These are phyloP conservation scores for slime mould (Dictyostelium discoideum) DNA, from an alignment of 78 protist species.

Conservation along the genomic window dicty_2.7 NC_007091.3:1480001-1480500, in stretches of 20 bases:
- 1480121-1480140: conserved; percentile 95
- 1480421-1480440: conserved; percentile 25
- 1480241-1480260: conserved; percentile 86
- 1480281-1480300: conserved; percentile 46
- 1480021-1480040: conserved; percentile 97
- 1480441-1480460: conserved; percentile 33
- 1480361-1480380: conserved; percentile 93
- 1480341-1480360: conserved; percentile 95
- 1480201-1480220: conserved; percentile 91
- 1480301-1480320: conserved; percentile 62
- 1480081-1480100: conserved; percentile 81
- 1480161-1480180: conserved; percentile 84
- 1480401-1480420: conserved; percentile 79
- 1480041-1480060: conserved; percentile 92
- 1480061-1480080: conserved; percentile 92
- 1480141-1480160: conserved; percentile 91
- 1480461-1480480: conserved; percentile 68
- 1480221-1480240: conserved; percentile 82
- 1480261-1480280: conserved; percentile 82
- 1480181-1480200: conserved; percentile 91
- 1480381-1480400: conserved; percentile 78
- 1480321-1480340: conserved; percentile 97
- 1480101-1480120: conserved; percentile 95
- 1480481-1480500: conserved; percentile 96
- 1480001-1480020: conserved; percentile 92